Conservation (phyloP, 1,139 yeast species). For the Hyphopichia burtonii region DNA sequence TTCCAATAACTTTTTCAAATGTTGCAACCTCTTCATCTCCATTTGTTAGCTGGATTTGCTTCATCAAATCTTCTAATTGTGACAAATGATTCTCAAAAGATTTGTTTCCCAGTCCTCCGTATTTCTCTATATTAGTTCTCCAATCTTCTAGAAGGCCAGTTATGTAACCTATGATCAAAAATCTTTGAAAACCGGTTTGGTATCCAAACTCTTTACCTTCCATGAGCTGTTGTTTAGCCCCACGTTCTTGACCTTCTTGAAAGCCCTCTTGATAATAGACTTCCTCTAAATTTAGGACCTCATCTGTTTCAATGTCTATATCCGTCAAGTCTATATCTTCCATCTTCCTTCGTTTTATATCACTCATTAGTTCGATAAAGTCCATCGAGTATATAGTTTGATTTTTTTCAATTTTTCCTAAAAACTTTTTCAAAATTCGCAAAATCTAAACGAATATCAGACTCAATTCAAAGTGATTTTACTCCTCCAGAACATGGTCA, state of each 20-base stretch:
- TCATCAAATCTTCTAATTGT: conserved; percentile 25
- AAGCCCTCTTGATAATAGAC: conserved; percentile 63
- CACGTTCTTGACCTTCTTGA: conserved; percentile 51
- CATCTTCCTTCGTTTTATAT: conserved; percentile 3
- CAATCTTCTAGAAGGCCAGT: conserved; percentile 50
- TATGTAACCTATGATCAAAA: conserved; percentile 61
- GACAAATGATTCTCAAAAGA: conserved; percentile 22
- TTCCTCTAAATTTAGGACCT: conserved; percentile 52
- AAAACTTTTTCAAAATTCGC: too few species aligned
- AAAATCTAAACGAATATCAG: too few species aligned
- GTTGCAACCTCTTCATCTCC: conserved; percentile 48
- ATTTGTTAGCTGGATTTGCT: conserved; percentile 30
- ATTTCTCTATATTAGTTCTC: conserved; percentile 18
- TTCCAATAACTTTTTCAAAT: conserved; percentile 43
- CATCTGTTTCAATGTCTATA: conserved; percentile 40
- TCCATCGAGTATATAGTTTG: too few species aligned
- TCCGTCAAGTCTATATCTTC: conserved; percentile 7
- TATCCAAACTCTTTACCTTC: conserved; percentile 81
- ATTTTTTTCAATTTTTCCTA: too few species aligned
- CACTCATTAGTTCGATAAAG: neutral
- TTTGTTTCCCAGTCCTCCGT: conserved; percentile 11
- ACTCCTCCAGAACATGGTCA: neutral
- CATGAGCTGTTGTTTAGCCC: conserved; percentile 39
- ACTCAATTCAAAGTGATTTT: too few species aligned
- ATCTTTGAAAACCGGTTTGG: conserved; percentile 77